A percentile compares a stretch with the other conserved stretches of the same genome.
Evolutionary conservation across 441 rosid genomes (phyloP).

Genomic region (Pelargonium exstipulatum): DNA sequence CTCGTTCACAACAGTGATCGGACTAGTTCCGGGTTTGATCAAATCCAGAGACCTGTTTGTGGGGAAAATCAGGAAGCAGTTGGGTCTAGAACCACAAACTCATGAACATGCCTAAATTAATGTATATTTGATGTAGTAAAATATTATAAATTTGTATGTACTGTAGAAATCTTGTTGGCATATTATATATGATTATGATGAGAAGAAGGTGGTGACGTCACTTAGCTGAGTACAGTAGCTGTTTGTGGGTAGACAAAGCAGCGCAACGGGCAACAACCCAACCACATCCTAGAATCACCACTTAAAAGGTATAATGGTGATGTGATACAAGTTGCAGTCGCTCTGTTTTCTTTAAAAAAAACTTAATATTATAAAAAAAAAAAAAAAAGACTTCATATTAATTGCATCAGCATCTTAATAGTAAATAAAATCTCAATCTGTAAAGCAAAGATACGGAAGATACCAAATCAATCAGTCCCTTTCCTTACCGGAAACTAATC

Average conservation of each 20-base stretch:
- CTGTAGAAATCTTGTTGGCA: slow-evolving; percentile 1
- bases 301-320: not conserved
- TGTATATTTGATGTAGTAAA: too few species aligned
- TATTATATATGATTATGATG: too few species aligned
- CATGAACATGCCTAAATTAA: not conserved
- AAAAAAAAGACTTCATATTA: too few species aligned
- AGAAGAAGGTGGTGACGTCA: too few species aligned
- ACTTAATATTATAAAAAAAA: too few species aligned
- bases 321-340: not conserved
- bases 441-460: not conserved
- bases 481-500: too few species aligned
- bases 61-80: slow-evolving; percentile 60
- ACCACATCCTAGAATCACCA: not conserved
- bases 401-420: not conserved
- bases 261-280: not conserved
- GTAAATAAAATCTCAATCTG: not conserved
- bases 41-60: slow-evolving; percentile 77
- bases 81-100: slow-evolving; percentile 38
- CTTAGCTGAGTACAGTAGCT: not conserved
- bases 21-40: slow-evolving; percentile 65
- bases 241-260: not conserved
- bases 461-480: not conserved
- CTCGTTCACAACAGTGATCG: slow-evolving; percentile 55
- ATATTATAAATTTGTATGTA: too few species aligned
- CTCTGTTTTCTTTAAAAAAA: not conserved